Conservation (phyloP, 2,329 filamentous ascomycete species). For the Fusarium anguioides region DNA sequence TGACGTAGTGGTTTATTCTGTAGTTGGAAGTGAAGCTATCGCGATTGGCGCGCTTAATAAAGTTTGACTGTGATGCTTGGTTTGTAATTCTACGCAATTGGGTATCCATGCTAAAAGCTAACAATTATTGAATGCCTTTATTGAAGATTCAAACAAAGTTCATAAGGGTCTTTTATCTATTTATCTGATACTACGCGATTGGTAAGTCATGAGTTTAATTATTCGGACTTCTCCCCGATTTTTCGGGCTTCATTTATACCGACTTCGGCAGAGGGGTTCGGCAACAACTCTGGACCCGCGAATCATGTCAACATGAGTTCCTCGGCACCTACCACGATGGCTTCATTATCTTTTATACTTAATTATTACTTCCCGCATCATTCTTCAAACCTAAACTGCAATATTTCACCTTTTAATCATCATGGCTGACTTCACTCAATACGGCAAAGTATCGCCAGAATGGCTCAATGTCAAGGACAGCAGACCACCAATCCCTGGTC, state of each 20-base stretch:
- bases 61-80: background rate
- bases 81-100: background rate
- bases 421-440: constrained; percentile 50
- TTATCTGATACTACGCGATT: background rate
- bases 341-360: background rate
- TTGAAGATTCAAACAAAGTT: background rate
- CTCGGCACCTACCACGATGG: constrained; percentile 2
- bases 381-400: too few species aligned
- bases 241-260: constrained; percentile 6
- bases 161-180: background rate
- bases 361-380: too few species aligned
- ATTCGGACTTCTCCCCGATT: background rate
- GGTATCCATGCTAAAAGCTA: too few species aligned
- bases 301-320: background rate
- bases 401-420: background rate
- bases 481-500: constrained; percentile 6
- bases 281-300: background rate
- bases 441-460: constrained; percentile 55
- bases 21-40: background rate
- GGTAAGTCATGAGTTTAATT: background rate
- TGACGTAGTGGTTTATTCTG: constrained; percentile 10
- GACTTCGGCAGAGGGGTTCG: constrained; percentile 13
- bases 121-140: background rate
- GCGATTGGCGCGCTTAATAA: constrained; percentile 8
- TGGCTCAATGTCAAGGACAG: constrained; percentile 53